Percentiles rank a stretch among this genome's conserved stretches.
Conservation (phyloP, 768 basidiomycete species). For the Mrakia blollopis region DNA sequence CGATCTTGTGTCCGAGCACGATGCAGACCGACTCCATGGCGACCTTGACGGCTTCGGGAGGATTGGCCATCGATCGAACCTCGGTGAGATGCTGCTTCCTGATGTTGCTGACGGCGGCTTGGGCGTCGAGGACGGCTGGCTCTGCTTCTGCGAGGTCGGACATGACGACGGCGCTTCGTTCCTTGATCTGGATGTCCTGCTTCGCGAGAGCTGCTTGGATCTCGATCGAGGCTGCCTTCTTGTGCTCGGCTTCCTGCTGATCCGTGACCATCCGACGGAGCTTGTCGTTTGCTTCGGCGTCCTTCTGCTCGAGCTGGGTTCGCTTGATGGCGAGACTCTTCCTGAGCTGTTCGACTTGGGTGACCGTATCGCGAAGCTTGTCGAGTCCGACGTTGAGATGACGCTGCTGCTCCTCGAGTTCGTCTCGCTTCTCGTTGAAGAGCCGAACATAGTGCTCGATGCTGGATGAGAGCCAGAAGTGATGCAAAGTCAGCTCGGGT, state of each 20-base stretch:
- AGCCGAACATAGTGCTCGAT: constrained; percentile 96
- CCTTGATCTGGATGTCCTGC: constrained; percentile 82
- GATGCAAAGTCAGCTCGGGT: background rate
- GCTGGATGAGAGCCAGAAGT: constrained; percentile 47
- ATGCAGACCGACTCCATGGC: constrained; percentile 99
- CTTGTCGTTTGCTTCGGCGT: constrained; percentile 94
- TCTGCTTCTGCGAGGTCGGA: constrained; percentile 95
- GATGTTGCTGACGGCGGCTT: constrained; percentile 94
- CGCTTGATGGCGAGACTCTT: constrained; percentile 92
- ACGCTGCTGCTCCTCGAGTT: constrained; percentile 95
- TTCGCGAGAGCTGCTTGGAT: constrained; percentile 89
- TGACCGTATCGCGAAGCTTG: constrained; percentile 90
- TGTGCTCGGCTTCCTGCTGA: constrained; percentile 97
- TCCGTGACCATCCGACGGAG: constrained; percentile 95
- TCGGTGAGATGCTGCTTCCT: constrained; percentile 92
- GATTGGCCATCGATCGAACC: constrained; percentile 96
- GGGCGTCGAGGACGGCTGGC: constrained; percentile 91
- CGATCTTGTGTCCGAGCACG: constrained; percentile 91
- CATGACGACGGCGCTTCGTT: constrained; percentile 83
- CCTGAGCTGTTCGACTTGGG: constrained; percentile 91
- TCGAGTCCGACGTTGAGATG: constrained; percentile 97
- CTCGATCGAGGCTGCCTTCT: constrained; percentile 92
- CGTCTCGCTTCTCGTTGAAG: constrained; percentile 92
- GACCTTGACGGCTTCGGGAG: constrained; percentile 92
- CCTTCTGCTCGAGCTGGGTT: constrained; percentile 84